A percentile compares a stretch with the other conserved stretches of the same genome.
phyloP scores from a whole-genome alignment of 2,329 filamentous ascomycete genomes.

The Diaporthe ampelina region DNA sequence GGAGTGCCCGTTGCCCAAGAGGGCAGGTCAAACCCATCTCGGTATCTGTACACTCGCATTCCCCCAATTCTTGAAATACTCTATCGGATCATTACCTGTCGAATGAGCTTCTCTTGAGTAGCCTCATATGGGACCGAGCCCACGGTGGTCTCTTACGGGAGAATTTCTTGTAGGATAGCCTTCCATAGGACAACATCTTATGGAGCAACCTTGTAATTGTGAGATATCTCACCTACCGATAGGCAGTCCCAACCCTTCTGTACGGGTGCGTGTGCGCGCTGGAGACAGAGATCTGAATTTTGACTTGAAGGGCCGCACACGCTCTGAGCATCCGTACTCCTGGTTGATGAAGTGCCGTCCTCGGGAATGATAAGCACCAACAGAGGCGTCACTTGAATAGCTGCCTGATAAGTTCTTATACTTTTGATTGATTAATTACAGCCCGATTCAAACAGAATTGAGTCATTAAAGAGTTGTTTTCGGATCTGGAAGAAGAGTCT shows the following conservation, averaged over 20 bases:
- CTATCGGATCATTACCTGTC: not conserved
- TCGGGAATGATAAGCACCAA: too few relatives aligned
- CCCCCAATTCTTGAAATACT: not conserved
- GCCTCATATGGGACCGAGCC: not conserved
- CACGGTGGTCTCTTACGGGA: not conserved
- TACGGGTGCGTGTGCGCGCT: not conserved
- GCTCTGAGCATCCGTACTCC: not conserved
- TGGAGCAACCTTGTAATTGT: too few relatives aligned
- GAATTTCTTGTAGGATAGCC: not conserved
- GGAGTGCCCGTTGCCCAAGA: not conserved
- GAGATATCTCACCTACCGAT: not conserved
- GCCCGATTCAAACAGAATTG: not conserved
- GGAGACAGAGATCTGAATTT: too few relatives aligned
- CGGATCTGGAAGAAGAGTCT: too few relatives aligned
- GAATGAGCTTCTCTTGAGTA: not conserved
- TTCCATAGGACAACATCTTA: not conserved
- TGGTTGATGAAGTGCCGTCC: too few relatives aligned
- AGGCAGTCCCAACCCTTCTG: not conserved
- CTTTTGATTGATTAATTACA: not conserved
- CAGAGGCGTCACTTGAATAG: too few relatives aligned
- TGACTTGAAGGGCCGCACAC: not conserved
- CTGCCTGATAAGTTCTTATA: not conserved
- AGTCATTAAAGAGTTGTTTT: too few relatives aligned
- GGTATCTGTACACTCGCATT: not conserved
- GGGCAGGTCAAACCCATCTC: not conserved